Evolutionary conservation across 2,329 filamentous ascomycete species (phyloP).

Genomic region (Monosporascus cannonballus): DNA sequence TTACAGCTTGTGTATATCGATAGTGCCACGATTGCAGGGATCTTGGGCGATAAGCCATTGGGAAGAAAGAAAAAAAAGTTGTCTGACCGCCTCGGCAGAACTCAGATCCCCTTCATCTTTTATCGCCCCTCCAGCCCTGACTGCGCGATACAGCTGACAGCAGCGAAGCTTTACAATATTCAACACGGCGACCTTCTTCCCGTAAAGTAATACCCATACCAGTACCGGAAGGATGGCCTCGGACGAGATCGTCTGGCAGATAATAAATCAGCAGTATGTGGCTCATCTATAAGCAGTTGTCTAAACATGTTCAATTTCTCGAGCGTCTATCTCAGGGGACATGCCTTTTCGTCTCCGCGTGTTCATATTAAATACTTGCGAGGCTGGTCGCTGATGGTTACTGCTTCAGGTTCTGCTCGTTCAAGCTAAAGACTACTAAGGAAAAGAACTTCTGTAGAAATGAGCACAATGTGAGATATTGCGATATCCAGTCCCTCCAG

Average conservation of each 20-base stretch:
- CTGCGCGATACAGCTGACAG: not conserved
- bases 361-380: not conserved
- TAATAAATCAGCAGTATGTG: constrained; percentile 69
- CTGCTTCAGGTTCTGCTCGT: constrained; percentile 65
- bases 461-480: constrained; percentile 40
- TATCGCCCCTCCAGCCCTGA: not conserved
- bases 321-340: constrained; percentile 49
- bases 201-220: not conserved
- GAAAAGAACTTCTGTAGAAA: constrained; percentile 82
- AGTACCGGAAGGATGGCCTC: constrained; percentile 59
- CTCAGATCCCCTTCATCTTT: not conserved
- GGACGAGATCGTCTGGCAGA: constrained; percentile 96
- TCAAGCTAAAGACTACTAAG: constrained; percentile 89
- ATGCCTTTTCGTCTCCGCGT: constrained; percentile 23
- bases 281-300: not conserved
- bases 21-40: not conserved
- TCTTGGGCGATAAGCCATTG: not conserved
- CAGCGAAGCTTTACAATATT: too few species aligned
- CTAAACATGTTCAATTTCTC: constrained; percentile 46
- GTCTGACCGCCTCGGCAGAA: not conserved
- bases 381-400: not conserved
- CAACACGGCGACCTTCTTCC: too few species aligned
- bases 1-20: not conserved
- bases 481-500: constrained; percentile 35
- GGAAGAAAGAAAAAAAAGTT: not conserved